Evolutionary conservation across 306 rosid species (phyloP).

Genomic region (Ziziphus jujuba): DNA sequence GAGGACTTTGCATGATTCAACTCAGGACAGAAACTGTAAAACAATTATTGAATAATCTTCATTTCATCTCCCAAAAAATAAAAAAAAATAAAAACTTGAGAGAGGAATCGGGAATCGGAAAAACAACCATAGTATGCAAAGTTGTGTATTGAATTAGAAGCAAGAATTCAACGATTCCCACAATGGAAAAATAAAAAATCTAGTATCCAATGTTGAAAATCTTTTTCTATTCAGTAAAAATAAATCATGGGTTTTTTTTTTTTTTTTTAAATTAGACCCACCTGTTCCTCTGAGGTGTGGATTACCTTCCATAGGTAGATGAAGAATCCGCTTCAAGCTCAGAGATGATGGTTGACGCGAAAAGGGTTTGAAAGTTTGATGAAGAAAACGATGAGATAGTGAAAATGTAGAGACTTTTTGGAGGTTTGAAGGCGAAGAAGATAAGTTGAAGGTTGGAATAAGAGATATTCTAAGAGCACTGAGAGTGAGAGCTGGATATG

Average conservation of each 20-base stretch:
- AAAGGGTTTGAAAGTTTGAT: constrained; percentile 32
- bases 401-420: constrained; percentile 13
- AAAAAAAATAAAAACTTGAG: too few species aligned
- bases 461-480: constrained; percentile 27
- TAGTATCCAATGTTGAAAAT: neutral
- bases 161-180: too few species aligned
- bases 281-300: constrained; percentile 36
- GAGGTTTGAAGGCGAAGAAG: constrained; percentile 23
- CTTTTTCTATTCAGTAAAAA: neutral
- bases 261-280: constrained; percentile 13
- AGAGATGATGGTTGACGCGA: constrained; percentile 24
- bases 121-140: too few species aligned
- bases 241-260: constrained; percentile 11
- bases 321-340: constrained; percentile 8
- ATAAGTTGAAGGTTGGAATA: constrained; percentile 15
- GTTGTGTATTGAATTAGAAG: too few species aligned
- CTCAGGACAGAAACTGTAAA: too few species aligned
- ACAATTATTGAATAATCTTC: too few species aligned
- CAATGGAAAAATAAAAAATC: neutral
- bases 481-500: constrained; percentile 40
- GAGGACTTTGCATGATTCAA: too few species aligned
- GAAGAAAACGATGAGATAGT: constrained; percentile 9
- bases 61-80: too few species aligned
- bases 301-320: constrained; percentile 11
- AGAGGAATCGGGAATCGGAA: too few species aligned